A percentile compares a stretch with the other conserved stretches of the same genome.
Conservation (phyloP, 352 stramenopile species). For the Blastocystis sp. region DNA sequence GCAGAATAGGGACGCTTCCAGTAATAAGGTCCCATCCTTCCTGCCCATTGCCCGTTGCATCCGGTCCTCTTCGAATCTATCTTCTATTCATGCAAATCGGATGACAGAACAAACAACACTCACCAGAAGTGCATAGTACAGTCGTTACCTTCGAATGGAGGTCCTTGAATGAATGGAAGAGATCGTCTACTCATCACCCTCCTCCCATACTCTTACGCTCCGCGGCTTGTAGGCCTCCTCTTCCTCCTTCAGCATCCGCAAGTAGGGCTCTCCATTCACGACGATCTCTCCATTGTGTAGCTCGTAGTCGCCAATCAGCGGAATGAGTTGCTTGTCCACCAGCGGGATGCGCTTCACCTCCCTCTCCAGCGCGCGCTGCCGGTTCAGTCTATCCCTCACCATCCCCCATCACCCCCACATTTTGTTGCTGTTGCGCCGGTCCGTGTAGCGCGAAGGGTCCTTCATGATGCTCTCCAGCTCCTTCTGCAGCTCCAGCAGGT, state of each 20-base stretch:
- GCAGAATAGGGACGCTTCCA: neutral
- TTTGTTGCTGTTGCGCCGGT: constrained; percentile 25
- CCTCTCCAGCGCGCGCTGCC: neutral
- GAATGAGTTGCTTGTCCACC: neutral
- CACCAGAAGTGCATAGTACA: too few species aligned
- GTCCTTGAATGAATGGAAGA: constrained; percentile 8
- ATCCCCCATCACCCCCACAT: neutral
- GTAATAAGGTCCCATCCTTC: neutral
- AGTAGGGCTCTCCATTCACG: constrained; percentile 16
- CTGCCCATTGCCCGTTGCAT: neutral
- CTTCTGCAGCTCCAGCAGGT: neutral
- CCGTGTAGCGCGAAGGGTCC: constrained; percentile 3
- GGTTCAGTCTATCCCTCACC: neutral
- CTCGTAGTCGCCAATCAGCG: constrained; percentile 24
- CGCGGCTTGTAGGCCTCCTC: neutral
- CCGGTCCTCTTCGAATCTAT: neutral
- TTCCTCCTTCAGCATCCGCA: constrained; percentile 7
- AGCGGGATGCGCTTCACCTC: constrained; percentile 4
- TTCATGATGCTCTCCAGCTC: constrained; percentile 15
- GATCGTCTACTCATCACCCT: constrained; percentile 11
- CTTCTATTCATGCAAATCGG: neutral
- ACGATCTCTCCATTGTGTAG: neutral
- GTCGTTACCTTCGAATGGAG: neutral
- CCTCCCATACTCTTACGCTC: neutral
- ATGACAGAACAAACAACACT: too few species aligned